These are phyloP conservation scores for Clonostachys sp. DNA, from an alignment of 2,329 filamentous ascomycete genomes.

Conservation along the genomic window DNA sequence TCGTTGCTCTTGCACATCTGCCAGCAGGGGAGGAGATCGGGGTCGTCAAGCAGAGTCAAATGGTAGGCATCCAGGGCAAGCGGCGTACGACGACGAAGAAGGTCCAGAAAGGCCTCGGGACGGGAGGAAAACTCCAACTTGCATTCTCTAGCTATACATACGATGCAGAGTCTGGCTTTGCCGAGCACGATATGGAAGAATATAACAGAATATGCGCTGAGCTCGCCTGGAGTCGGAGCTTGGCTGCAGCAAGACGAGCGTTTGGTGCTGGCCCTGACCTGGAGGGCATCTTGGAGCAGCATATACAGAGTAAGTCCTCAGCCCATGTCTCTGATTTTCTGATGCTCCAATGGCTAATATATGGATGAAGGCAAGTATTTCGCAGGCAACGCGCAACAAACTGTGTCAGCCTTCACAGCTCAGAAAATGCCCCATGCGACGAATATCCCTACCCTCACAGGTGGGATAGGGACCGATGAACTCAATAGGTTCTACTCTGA, in stretches of 20 bases:
- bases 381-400: slow-evolving; percentile 50
- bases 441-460: slow-evolving; percentile 60
- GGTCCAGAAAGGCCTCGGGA: slow-evolving; percentile 28
- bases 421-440: slow-evolving; percentile 65
- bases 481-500: slow-evolving; percentile 61
- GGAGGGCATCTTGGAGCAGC: slow-evolving; percentile 61
- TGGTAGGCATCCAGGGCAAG: slow-evolving; percentile 40
- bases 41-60: slow-evolving; percentile 33
- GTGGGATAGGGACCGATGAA: slow-evolving; percentile 55
- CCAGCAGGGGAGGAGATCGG: slow-evolving; percentile 28
- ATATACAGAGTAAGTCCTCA: slow-evolving; percentile 41
- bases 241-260: slow-evolving; percentile 54
- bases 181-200: slow-evolving; percentile 64
- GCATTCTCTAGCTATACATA: slow-evolving; percentile 35
- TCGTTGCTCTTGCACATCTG: slow-evolving; percentile 33
- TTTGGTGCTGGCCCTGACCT: slow-evolving; percentile 61
- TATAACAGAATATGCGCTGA: slow-evolving; percentile 60
- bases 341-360: background rate
- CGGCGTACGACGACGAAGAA: slow-evolving; percentile 22
- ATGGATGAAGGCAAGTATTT: slow-evolving; percentile 42
- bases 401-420: slow-evolving; percentile 56
- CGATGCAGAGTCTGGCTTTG: slow-evolving; percentile 58
- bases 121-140: slow-evolving; percentile 24
- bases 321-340: background rate
- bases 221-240: slow-evolving; percentile 65